Base-by-base conservation (phyloP, 768 basidiomycete genomes). In the Daedaleopsis nitida region DNA sequence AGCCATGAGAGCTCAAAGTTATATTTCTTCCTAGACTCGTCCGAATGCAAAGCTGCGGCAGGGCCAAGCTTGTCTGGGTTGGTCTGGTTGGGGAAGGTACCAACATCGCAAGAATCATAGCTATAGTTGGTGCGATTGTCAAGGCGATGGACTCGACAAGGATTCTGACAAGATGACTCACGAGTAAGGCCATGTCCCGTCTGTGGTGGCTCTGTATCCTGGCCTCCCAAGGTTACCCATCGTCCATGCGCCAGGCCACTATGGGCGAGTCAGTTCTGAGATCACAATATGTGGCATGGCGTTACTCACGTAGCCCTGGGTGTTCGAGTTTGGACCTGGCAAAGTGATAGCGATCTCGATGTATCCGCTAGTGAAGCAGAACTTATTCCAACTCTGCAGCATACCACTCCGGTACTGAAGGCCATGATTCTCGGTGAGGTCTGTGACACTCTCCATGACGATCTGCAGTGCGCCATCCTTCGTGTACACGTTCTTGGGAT, bases 371-470 rank as follows among this genome's bases (percentile, higher is more conserved):
- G 89, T 85, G 69, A 92, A 93, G 73, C 90, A 94, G 69, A 94
- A 87, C 78, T 94, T 92, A 75, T 94, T 94, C 92, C 93, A 95
- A 43, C 84, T 85, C 75, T 94, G 91, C 4, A 95, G 76, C 91
- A 94, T 92, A 5, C 87, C 92, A 69, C 78, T 86, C 66, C 83
- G 77, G 69, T 87, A 94, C 42, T 77, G 76, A 60, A 90, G 78
- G 7, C 76, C 77, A 70, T 94, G 86, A 65, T 86, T 81, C 12
- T 58, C 53, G 12, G 69, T 62, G 23, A 42, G 50, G 58, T 68
- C 71, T 4, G 55, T 65, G 45, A 76, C 71, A 63, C 78, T 68
- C 27, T 89, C 88, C 80, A 92, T 82, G 6, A 84, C 85, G 66
- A 94, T 87, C 45, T 87, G 83, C 48, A 94, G 80, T 32, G 77